Evolutionary conservation across 768 basidiomycete genomes (phyloP).

Genomic region (Suillus paluster): DNA sequence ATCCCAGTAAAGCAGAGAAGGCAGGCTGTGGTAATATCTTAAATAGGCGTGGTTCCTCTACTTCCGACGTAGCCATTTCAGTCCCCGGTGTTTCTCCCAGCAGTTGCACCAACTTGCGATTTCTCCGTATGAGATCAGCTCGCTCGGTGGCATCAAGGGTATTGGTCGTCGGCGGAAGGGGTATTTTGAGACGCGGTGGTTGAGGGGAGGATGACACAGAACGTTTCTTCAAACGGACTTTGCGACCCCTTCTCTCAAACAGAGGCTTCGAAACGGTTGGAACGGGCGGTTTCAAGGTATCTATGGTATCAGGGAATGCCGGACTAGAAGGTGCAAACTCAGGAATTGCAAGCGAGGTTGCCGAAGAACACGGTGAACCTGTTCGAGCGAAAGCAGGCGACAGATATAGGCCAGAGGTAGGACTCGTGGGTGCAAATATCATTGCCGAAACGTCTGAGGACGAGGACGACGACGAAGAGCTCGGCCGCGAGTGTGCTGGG

Average conservation of each 20-base stretch:
- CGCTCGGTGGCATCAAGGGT: conserved; percentile 66
- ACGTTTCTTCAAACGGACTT: conserved; percentile 26
- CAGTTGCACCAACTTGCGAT: conserved; percentile 80
- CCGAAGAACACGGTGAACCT: conserved; percentile 28
- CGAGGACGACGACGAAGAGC: conserved; percentile 17
- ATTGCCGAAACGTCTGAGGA: conserved; percentile 31
- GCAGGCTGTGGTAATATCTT: conserved; percentile 30
- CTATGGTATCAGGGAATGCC: conserved; percentile 3
- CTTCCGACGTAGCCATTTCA: conserved; percentile 35
- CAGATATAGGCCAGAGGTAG: conserved; percentile 17
- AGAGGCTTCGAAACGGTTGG: conserved; percentile 52
- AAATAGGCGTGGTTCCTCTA: conserved; percentile 27
- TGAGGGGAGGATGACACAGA: conserved; percentile 35
- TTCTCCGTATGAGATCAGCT: conserved; percentile 70
- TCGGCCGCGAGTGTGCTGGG: conserved; percentile 13
- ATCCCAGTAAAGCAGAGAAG: conserved; percentile 28
- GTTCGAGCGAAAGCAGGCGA: conserved; percentile 18
- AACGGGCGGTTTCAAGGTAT: conserved; percentile 44
- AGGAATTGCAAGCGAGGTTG: conserved; percentile 33
- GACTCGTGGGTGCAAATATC: conserved; percentile 34
- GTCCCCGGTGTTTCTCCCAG: conserved; percentile 70
- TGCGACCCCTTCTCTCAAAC: conserved; percentile 41
- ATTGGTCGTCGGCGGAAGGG: conserved; percentile 70
- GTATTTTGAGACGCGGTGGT: conserved; percentile 14
- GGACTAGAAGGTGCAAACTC: conserved; percentile 32